These are phyloP conservation scores for Saturnispora besseyi DNA, from an alignment of 805 yeast species.

Conservation along the genomic window DNA sequence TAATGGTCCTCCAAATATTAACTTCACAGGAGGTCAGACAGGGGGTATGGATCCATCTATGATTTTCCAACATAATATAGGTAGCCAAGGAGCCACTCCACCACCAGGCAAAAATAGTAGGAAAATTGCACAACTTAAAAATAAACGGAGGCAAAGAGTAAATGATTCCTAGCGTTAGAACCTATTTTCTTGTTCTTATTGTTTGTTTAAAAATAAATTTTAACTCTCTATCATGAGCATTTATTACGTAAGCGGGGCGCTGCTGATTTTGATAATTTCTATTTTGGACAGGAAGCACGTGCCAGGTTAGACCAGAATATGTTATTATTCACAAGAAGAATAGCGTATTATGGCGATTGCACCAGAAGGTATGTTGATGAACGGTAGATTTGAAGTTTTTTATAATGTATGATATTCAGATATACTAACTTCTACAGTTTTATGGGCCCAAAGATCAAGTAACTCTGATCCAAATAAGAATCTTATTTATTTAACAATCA, in stretches of 20 bases:
- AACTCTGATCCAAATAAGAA: constrained; percentile 66
- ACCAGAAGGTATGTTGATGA: constrained; percentile 27
- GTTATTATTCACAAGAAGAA: too few species aligned
- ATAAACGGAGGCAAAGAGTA: background rate
- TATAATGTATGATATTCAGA: background rate
- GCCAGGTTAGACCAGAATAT: too few species aligned
- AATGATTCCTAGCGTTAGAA: background rate
- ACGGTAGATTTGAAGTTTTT: background rate
- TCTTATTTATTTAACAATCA: constrained; percentile 63
- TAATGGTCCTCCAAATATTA: constrained; percentile 22
- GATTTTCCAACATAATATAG: constrained; percentile 2
- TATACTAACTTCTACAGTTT: constrained; percentile 32
- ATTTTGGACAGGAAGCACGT: background rate
- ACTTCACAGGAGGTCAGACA: constrained; percentile 21
- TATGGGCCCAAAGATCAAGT: constrained; percentile 96
- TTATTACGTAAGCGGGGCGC: background rate
- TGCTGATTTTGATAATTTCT: background rate
- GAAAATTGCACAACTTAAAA: constrained; percentile 1
- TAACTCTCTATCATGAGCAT: background rate
- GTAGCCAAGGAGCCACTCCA: background rate
- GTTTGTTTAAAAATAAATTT: background rate
- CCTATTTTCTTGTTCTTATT: background rate
- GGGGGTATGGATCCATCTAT: constrained; percentile 1
- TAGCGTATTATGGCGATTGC: constrained; percentile 18
- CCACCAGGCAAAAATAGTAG: background rate